These are phyloP conservation scores for Dactylellina drechsleri DNA, from an alignment of 2,329 filamentous ascomycete species.

Conservation along the genomic window DNA sequence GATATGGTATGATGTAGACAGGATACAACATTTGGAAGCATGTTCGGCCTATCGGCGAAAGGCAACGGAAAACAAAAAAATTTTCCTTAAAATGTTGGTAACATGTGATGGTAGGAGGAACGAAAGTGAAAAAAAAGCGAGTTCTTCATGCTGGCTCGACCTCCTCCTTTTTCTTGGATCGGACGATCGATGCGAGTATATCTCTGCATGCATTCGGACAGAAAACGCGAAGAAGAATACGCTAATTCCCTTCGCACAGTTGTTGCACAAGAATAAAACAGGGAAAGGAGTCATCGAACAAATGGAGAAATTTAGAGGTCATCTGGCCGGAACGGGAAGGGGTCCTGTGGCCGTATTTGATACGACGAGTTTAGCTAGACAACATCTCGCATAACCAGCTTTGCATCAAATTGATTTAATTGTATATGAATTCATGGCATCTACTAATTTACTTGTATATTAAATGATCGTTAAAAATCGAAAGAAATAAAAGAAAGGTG, in stretches of 20 bases:
- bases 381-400: too few relatives aligned
- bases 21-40: too few relatives aligned
- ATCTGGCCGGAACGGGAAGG: constrained; percentile 25
- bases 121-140: background rate
- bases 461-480: constrained; percentile 11
- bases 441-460: constrained; percentile 14
- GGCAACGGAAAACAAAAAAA: background rate
- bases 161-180: background rate
- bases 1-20: too few relatives aligned
- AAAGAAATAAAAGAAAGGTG: background rate
- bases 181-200: background rate
- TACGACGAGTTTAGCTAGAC: background rate
- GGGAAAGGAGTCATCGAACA: background rate
- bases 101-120: background rate
- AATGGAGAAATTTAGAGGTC: constrained; percentile 10
- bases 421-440: background rate
- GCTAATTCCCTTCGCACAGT: too few relatives aligned
- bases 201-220: background rate
- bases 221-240: too few relatives aligned
- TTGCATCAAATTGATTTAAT: too few relatives aligned
- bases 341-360: constrained; percentile 8
- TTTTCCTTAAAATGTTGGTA: background rate
- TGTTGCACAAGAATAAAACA: background rate
- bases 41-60: background rate
- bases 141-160: too few relatives aligned